Evolutionary conservation across 2,329 filamentous ascomycete genomes (phyloP), one percentile per base, ranked within the genome.

Genomic region (Ciborinia camelliae): DNA sequence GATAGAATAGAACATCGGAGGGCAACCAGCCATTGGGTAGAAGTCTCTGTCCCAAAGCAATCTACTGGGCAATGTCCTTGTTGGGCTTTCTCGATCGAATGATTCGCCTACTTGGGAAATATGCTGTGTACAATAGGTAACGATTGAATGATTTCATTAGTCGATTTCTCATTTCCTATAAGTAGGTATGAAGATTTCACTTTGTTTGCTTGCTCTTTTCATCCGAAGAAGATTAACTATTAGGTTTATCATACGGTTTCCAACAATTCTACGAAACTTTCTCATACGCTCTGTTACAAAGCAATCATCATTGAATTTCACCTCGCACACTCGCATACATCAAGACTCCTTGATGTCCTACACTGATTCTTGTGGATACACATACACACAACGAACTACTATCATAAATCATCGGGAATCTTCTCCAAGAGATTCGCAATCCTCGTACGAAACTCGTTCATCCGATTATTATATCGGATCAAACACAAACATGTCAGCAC

Each of bases 291-390:
- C 45, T 58, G n/a, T 7, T 23, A 26, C 43, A 2, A 50, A 35
- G 15, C 3, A 59, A 35, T 26, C 45, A 26, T 35, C 20, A 23
- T 20, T 30, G 35, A 23, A 20, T 41, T 20, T 48, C n/a, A 14
- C 20, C 41, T 63, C 32, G 39, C 32, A 41, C n/a, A 32, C n/a
- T 51, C 14, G 59, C 28, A 23, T 15, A 39, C 10, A 39, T 43
- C n/a, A 50, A 58, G 37, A 26, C 37, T 55, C 55, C 55, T 12
- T 20, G 48, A 59, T 59, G 52, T 43, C 62, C 15, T 63, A 48
- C 28, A 26, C 53, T 18, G 62, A 32, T 59, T 50, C 62, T 58
- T 53, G 43, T 41, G 52, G 62, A 63, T 30, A 48, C 39, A 57
- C 51, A 57, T 26, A 30, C 32, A 39, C 62, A 30, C 30, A 58